A percentile compares a stretch with the other conserved stretches of the same genome.
Conservation (phyloP, 192 early-diverging fungal species). For the Coemansia sp. region DNA sequence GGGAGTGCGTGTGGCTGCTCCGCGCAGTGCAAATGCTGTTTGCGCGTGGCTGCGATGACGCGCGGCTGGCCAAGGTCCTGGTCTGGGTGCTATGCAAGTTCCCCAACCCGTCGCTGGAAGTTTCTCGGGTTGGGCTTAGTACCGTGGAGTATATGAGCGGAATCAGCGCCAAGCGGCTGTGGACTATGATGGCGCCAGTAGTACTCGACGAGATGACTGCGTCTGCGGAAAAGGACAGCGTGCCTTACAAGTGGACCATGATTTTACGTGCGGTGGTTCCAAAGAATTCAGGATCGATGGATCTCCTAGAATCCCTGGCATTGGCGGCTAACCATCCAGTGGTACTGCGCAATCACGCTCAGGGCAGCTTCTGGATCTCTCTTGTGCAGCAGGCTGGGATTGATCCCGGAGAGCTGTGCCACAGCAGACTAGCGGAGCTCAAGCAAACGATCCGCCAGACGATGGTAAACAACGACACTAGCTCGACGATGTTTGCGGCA, state of each 20-base stretch:
- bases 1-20: slow-evolving; percentile 71
- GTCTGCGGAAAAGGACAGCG: slow-evolving; percentile 1
- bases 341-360: slow-evolving; percentile 34
- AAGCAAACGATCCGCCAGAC: slow-evolving; percentile 53
- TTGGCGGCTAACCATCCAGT: slow-evolving; percentile 56
- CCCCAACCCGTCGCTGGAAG: slow-evolving; percentile 27
- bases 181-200: slow-evolving; percentile 15
- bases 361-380: slow-evolving; percentile 83
- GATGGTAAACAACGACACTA: slow-evolving; percentile 40
- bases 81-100: slow-evolving; percentile 48
- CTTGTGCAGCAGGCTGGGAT: slow-evolving; percentile 76
- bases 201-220: slow-evolving; percentile 25
- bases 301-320: slow-evolving; percentile 58
- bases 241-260: slow-evolving; percentile 24
- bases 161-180: slow-evolving; percentile 27
- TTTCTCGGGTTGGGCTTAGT: slow-evolving; percentile 1
- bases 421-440: slow-evolving; percentile 47
- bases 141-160: slow-evolving; percentile 25
- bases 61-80: slow-evolving; percentile 24
- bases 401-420: slow-evolving; percentile 68
- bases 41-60: slow-evolving; percentile 31
- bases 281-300: slow-evolving; percentile 10
- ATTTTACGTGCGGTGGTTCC: slow-evolving; percentile 18
- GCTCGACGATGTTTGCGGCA: slow-evolving; percentile 5
- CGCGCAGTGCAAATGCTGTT: slow-evolving; percentile 60